phyloP scores from a whole-genome alignment of 176 grass and related monocot genomes.

The Rhynchospora pubera region DNA sequence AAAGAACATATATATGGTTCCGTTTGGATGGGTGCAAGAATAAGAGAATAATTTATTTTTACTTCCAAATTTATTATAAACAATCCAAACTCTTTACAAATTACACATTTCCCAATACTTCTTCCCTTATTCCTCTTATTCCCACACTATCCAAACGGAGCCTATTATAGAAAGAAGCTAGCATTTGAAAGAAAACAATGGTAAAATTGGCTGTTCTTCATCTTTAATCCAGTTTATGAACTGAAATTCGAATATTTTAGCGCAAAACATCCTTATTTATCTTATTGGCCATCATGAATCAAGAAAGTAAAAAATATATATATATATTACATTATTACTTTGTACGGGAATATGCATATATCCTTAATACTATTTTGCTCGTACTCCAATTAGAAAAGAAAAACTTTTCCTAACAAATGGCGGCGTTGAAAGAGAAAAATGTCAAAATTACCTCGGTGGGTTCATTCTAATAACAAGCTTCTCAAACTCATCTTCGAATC shows the following conservation, averaged over 20 bases:
- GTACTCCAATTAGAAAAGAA: not conserved
- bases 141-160: too few species aligned
- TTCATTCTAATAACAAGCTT: conserved; percentile 97
- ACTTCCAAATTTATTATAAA: too few species aligned
- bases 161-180: not conserved
- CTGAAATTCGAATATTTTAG: not conserved
- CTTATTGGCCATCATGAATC: not conserved
- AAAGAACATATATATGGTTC: too few species aligned
- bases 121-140: too few species aligned
- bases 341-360: not conserved
- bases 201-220: not conserved
- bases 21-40: too few species aligned
- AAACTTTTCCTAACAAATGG: too few species aligned
- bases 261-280: not conserved
- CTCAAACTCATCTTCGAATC: conserved; percentile 80
- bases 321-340: not conserved
- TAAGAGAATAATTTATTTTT: too few species aligned
- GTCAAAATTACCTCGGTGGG: conserved; percentile 55
- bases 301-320: not conserved
- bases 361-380: not conserved
- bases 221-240: not conserved
- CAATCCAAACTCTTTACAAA: too few species aligned
- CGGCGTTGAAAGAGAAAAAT: not conserved
- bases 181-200: not conserved
- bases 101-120: too few species aligned